Base-by-base conservation (phyloP, 768 basidiomycete genomes). In the Amanita rubescens region DNA sequence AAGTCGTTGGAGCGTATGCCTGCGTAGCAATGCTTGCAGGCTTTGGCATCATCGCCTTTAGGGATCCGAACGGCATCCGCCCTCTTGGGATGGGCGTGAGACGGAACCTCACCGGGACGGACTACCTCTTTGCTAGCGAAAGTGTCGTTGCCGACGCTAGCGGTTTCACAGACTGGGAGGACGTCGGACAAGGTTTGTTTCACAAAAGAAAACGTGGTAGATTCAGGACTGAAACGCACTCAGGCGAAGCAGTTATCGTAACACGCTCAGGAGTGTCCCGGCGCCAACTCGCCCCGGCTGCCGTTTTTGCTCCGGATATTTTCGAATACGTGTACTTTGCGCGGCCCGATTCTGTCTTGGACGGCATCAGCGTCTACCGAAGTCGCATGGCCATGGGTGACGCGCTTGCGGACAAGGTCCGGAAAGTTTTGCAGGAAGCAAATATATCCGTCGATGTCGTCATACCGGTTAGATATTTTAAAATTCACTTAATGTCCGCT, bases 371-470 rank as follows among this genome's bases (percentile, higher is more conserved):
- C 63, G 96, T 98, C 42, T 98, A 98, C 69, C 82, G 96, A 44
- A 90, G 91, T 64, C 86, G 96, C 35, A 98, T 98, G 96, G 93
- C 96, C 1, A 99, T 99, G 96, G 96, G 96, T 52, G 94, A 98
- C 65, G 82, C 86, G 5, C 80, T 99, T 45, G 95, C 94, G 1
- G 87, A 82, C 39, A 89, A 94, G 68, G 94, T 96, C 22, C 71
- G 79, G 64, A 77, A 79, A 20, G 81, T 94, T 38, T 73, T 99
- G 44, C 66, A 73, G 43, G 79, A 82, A 57, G 78, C 79, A 41
- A 77, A 84, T 37, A 70, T 94, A 41, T 74, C 76, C 17, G 83
- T 95, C 49, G 96, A 99, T 67, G 96, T 99, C 15, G 94, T 99
- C 58, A 98, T 99, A 63, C 96, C 96, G 15, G 91, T 87, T 58